Base-by-base conservation (phyloP, 805 yeast species). In the Hanseniaspora occidentalis region DNA sequence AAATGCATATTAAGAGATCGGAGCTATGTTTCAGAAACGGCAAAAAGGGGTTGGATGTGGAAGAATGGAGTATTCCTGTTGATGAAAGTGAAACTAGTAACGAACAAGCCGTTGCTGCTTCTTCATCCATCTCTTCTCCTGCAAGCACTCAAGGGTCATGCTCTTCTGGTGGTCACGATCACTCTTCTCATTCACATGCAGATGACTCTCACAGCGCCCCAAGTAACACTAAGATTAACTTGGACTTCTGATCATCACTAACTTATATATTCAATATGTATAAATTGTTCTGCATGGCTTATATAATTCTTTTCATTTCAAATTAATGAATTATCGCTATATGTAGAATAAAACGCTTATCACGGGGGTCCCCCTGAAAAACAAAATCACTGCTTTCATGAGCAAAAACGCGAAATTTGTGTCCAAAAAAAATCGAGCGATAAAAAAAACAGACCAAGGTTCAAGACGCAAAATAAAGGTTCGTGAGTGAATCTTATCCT, bases 1-100 rank as follows among this genome's bases (percentile, higher is more conserved):
- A 75, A 50, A 88, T 86, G 95, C 73, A 75, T 47, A 71, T 75
- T 1, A 72, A 76, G 42, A 67, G 68, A 43, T 79, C 82, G 44
- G 96, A 88, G 59, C 79, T 73, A 57, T 85, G 95, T 4, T 89
- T 88, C 62, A 78, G 79, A 53, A 84, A 85, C 48, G 89, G 95
- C 11, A 71, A 82, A 46, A 75, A 77, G 57, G 77, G 72, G 50
- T 85, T 89, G 54, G 95, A 84, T 52, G 79, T 92, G 40, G 89
- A 84, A 48, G 84, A 79, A 52, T 92, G 96, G 95, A 84, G 95
- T n/a, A 92, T 92, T 38, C 97, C 98, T 0, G 95, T 89, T 2
- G 96, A 86, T 43, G 94, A 81, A 43, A 82, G 69, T n/a, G 79
- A 69, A 13, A 71, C 63, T 4, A 29, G 17, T 14, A 29, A 6